These are phyloP conservation scores for Neopestalotiopsis rosae DNA, from an alignment of 2,329 filamentous ascomycete genomes.

Conservation along the genomic window DNA sequence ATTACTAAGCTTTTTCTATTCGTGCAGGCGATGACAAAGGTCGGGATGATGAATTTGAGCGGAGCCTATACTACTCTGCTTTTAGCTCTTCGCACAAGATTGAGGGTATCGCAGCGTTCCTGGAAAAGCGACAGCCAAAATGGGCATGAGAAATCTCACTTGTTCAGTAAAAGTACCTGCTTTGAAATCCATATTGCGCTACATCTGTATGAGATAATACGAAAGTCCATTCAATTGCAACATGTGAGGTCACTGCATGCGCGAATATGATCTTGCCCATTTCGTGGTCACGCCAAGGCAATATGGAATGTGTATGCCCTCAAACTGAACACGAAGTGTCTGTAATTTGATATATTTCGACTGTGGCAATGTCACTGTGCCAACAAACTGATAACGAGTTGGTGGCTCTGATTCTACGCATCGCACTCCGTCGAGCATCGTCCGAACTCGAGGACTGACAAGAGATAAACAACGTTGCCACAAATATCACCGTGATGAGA, in stretches of 20 bases:
- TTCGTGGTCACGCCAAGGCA: background rate
- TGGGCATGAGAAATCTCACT: background rate
- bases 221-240: too few relatives aligned
- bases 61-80: conserved; percentile 19
- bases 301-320: background rate
- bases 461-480: background rate
- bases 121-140: conserved; percentile 21
- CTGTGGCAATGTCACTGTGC: background rate
- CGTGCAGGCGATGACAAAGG: conserved; percentile 16
- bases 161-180: background rate
- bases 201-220: too few relatives aligned
- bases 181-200: background rate
- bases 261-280: too few relatives aligned
- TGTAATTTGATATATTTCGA: background rate
- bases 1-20: background rate
- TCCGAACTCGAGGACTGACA: background rate
- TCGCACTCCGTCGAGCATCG: background rate
- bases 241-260: too few relatives aligned
- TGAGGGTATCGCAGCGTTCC: conserved; percentile 18
- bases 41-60: conserved; percentile 20
- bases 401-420: background rate
- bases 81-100: conserved; percentile 16
- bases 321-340: background rate
- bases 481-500: background rate
- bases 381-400: background rate